A percentile compares a stretch with the other conserved stretches of the same genome.
Conservation (phyloP, 1,284 basidiomycete species). For the Xerocomus nothofagi region DNA sequence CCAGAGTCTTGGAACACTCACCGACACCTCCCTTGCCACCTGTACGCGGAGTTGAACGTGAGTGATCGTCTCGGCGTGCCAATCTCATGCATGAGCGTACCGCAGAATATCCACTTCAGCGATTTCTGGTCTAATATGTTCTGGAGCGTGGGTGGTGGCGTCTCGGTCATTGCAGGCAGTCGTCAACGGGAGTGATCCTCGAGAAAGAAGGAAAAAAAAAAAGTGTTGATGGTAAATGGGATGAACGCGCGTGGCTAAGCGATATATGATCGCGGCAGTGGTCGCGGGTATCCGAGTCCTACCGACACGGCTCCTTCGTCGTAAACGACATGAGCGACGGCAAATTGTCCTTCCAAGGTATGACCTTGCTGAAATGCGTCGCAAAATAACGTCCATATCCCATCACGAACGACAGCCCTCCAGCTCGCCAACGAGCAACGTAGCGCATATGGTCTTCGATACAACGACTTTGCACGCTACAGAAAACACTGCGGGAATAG, state of each 20-base stretch:
- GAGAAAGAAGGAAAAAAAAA: conserved; percentile 6
- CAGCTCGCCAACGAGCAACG: conserved; percentile 87
- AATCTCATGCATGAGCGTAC: conserved; percentile 45
- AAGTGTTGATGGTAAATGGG: conserved; percentile 8
- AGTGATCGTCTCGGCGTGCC: conserved; percentile 6
- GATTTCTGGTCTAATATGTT: conserved; percentile 88
- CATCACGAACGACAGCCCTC: conserved; percentile 52
- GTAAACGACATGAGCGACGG: conserved; percentile 31
- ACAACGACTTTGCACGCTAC: conserved; percentile 76
- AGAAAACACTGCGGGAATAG: conserved; percentile 91
- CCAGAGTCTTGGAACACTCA: conserved; percentile 41
- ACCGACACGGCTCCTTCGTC: conserved; percentile 23
- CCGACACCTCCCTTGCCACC: conserved; percentile 95
- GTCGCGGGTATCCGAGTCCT: conserved; percentile 22
- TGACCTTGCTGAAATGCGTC: conserved; percentile 10
- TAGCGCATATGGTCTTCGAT: conserved; percentile 87
- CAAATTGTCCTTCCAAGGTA: conserved; percentile 38
- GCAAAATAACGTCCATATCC: conserved; percentile 3
- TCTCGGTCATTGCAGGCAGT: conserved; percentile 46
- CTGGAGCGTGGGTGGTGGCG: conserved; percentile 78
- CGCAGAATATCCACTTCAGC: conserved; percentile 95
- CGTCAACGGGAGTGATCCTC: conserved; percentile 4
- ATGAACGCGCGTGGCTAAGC: conserved; percentile 28
- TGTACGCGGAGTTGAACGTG: conserved; percentile 36
- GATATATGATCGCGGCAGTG: conserved; percentile 7